phyloP scores from a whole-genome alignment of 2,329 filamentous ascomycete species.

The Diaporthe citriasiana region DNA sequence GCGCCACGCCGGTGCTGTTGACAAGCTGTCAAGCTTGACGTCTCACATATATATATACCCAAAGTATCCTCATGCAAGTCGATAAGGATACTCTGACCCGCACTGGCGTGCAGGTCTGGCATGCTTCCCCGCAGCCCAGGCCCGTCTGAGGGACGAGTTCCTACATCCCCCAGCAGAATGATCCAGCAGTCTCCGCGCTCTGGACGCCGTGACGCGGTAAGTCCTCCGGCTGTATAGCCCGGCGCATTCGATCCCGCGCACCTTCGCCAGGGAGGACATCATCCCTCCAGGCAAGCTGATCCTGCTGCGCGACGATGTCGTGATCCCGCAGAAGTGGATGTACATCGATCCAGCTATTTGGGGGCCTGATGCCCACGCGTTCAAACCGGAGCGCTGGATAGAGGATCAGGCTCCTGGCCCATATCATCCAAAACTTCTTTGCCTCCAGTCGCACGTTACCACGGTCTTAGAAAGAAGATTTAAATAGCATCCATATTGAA shows the following conservation, averaged over 20 bases:
- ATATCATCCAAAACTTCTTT: neutral
- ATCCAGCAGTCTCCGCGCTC: neutral
- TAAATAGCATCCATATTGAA: too few relatives aligned
- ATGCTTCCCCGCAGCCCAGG: neutral
- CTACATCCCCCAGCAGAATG: neutral
- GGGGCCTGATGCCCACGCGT: conserved; percentile 2
- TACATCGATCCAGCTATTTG: neutral
- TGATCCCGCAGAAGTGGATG: conserved; percentile 13
- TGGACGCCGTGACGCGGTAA: conserved; percentile 4
- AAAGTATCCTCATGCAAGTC: too few relatives aligned
- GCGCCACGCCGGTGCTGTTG: too few relatives aligned
- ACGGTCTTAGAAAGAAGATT: too few relatives aligned
- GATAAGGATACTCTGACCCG: too few relatives aligned
- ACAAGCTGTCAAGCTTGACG: too few relatives aligned
- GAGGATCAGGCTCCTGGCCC: neutral
- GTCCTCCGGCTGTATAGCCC: conserved; percentile 3
- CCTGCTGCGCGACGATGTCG: neutral
- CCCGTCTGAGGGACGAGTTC: neutral
- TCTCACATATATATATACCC: too few relatives aligned
- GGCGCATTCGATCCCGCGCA: conserved; percentile 2
- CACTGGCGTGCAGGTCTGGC: too few relatives aligned
- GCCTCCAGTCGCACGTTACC: neutral
- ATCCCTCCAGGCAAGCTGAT: neutral
- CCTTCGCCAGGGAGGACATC: neutral
- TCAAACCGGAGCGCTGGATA: conserved; percentile 22